Percentiles rank a stretch among this genome's conserved stretches.
Conservation (phyloP, 83 land plant species). For the Picea abies region DNA sequence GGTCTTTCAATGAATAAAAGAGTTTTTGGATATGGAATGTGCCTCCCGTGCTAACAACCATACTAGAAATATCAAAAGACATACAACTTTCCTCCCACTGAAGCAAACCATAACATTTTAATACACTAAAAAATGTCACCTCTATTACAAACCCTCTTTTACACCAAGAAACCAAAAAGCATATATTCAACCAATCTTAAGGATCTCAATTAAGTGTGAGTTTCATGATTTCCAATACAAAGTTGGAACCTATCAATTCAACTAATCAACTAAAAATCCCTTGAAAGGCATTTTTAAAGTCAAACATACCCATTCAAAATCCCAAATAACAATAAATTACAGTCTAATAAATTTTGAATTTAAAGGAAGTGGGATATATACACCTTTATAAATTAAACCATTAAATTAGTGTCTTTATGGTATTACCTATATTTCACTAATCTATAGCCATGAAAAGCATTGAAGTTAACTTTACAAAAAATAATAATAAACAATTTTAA, state of each 20-base stretch:
- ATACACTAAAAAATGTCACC: neutral
- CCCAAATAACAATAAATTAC: neutral
- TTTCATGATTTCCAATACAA: neutral
- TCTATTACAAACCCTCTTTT: neutral
- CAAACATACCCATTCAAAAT: neutral
- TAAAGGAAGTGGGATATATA: too few species aligned
- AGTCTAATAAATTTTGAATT: neutral
- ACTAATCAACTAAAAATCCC: neutral
- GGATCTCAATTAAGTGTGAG: neutral
- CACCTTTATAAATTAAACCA: too few species aligned
- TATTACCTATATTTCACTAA: too few species aligned
- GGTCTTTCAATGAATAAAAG: neutral
- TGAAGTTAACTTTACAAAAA: too few species aligned
- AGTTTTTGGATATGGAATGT: neutral
- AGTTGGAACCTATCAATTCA: neutral
- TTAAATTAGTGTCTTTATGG: too few species aligned
- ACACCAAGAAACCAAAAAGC: neutral
- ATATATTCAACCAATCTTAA: neutral
- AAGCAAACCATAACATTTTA: neutral
- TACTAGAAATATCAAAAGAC: neutral
- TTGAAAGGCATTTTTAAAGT: neutral
- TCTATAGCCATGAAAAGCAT: too few species aligned
- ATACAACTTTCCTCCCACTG: neutral
- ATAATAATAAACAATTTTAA: too few species aligned
- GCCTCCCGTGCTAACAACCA: neutral